Percentiles rank a stretch among this genome's conserved stretches.
Conservation (phyloP, 768 basidiomycete genomes). For the Termitomyces sp. region DNA sequence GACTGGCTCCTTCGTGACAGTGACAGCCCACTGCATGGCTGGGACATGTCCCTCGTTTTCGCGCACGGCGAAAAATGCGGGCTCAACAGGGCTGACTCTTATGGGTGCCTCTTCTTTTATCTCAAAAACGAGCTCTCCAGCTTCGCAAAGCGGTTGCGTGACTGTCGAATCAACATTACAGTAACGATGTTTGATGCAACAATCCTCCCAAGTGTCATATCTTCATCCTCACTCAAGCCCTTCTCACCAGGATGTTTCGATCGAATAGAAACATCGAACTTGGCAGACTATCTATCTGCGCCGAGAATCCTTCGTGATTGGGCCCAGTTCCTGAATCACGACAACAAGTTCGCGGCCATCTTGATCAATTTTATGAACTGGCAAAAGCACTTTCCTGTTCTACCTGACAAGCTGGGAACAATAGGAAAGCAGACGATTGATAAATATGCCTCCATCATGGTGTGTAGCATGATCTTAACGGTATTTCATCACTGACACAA, state of each 20-base stretch:
- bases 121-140: constrained; percentile 25
- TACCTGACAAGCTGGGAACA: background rate
- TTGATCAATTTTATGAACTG: constrained; percentile 27
- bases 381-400: constrained; percentile 13
- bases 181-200: constrained; percentile 30
- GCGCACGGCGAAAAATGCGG: constrained; percentile 26
- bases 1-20: constrained; percentile 35
- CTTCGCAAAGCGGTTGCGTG: constrained; percentile 25
- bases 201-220: constrained; percentile 26
- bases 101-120: constrained; percentile 32
- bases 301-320: constrained; percentile 23
- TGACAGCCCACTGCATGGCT: constrained; percentile 35
- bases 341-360: constrained; percentile 22
- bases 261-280: constrained; percentile 25
- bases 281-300: constrained; percentile 20
- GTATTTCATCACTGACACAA: background rate
- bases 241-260: constrained; percentile 26
- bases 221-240: constrained; percentile 16
- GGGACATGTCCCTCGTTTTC: constrained; percentile 34
- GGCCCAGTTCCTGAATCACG: constrained; percentile 24
- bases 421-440: background rate
- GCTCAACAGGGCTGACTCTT: constrained; percentile 22
- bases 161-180: constrained; percentile 23
- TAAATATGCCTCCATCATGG: constrained; percentile 17
- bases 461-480: background rate